Evolutionary conservation across 2,329 filamentous ascomycete species (phyloP), one percentile per base, ranked within the genome.

Genomic region (Pseudocercospora cruenta): DNA sequence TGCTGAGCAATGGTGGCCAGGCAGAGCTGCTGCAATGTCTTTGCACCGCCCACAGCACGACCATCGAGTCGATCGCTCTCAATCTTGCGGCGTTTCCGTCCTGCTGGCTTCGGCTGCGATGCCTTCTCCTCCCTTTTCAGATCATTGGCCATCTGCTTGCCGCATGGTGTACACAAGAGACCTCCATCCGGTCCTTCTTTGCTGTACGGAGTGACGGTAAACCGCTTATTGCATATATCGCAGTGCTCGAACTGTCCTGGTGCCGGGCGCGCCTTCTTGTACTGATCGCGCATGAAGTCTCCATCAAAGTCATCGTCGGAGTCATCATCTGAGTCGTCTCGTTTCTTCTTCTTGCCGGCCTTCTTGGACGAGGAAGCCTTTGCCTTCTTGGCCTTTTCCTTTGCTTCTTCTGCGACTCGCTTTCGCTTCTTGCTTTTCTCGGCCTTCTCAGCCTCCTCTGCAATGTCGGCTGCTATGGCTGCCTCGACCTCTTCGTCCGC

Each of bases 221-320:
- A 98, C 43, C 93, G 89, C 77, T 95, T 96, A 51, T 86, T 85
- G 78, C 94, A 98, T 2, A 89, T 81, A 68, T 91, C 93, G 76
- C 94, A 98, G 71, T 97, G 94, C 69, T 91, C 93, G 75, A 94
- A 87, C 78, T 98, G 94, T 2, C 92, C 93, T 1, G 93, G 91
- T n/a, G 90, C 77, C 1, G 89, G 89, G 33, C 82, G 82, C 14
- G 79, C 73, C 71, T 87, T 88, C 71, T 85, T 82, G 76, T 86
- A 83, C 79, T 87, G 85, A 60, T 85, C 81, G 59, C 77, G 73
- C 4, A 79, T 80, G 28, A 85, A 73, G 57, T 80, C 77, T 65
- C 84, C 79, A 64, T 84, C 82, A 39, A 81, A 81, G 49, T 81
- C 80, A 0, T 78, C 80, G 8, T 80, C 79, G 28, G 77, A 77